Percentiles rank a stretch among this genome's conserved stretches.
phyloP scores from a whole-genome alignment of 1,284 basidiomycete genomes.

The Ceratobasidium sp. region DNA sequence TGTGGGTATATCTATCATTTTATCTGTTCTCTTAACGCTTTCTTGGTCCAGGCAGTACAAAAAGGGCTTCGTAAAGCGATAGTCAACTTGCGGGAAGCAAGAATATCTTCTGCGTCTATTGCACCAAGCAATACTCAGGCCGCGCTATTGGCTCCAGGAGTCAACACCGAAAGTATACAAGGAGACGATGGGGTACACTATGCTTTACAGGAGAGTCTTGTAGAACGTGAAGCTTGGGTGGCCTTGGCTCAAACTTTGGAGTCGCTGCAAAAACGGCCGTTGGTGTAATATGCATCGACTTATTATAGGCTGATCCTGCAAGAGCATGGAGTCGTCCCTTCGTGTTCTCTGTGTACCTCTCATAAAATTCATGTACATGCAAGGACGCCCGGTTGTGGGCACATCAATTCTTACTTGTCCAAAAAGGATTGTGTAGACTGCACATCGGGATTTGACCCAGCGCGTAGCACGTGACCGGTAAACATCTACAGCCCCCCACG shows the following conservation, averaged over 20 bases:
- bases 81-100: constrained; percentile 82
- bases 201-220: constrained; percentile 80
- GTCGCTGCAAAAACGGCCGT: constrained; percentile 21
- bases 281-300: not conserved
- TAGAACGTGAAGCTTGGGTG: constrained; percentile 81
- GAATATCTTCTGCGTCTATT: constrained; percentile 83
- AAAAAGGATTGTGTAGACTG: too few species aligned
- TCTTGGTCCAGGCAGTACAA: constrained; percentile 71
- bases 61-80: constrained; percentile 78
- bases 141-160: constrained; percentile 52
- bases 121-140: constrained; percentile 82
- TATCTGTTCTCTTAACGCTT: constrained; percentile 36
- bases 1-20: constrained; percentile 62
- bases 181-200: constrained; percentile 57
- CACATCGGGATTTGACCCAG: not conserved
- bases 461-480: constrained; percentile 26
- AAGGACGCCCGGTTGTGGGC: too few species aligned
- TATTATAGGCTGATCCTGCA: too few species aligned
- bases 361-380: too few species aligned
- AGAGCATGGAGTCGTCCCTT: too few species aligned
- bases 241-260: constrained; percentile 75
- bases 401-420: not conserved
- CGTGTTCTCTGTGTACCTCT: too few species aligned
- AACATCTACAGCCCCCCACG: constrained; percentile 15
- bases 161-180: constrained; percentile 50